Conservation (phyloP, 163 green algal species). For the Chloroidium sp. region DNA sequence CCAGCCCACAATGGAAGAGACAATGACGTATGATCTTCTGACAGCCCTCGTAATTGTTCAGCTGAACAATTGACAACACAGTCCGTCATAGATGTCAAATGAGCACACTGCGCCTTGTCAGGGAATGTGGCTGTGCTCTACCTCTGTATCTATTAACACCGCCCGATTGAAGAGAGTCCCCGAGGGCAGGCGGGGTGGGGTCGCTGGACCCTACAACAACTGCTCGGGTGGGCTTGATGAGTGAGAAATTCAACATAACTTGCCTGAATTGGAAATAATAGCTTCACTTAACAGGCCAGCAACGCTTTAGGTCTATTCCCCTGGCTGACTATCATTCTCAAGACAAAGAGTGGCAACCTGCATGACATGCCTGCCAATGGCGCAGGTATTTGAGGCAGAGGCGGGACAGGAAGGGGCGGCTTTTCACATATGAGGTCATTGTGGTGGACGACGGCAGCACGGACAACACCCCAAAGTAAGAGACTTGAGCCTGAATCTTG, state of each 20-base stretch:
- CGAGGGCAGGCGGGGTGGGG: too few relatives aligned
- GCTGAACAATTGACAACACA: too few relatives aligned
- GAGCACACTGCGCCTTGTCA: too few relatives aligned
- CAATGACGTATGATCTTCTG: slow-evolving; percentile 39
- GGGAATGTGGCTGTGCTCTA: too few relatives aligned
- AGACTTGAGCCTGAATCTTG: too few relatives aligned
- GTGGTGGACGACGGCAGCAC: slow-evolving; percentile 91
- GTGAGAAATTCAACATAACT: too few relatives aligned
- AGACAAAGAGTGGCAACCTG: not conserved
- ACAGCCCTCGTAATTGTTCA: not conserved
- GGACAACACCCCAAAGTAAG: slow-evolving; percentile 59
- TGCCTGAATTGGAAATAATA: too few relatives aligned
- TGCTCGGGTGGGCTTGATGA: too few relatives aligned
- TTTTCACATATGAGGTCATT: slow-evolving; percentile 90
- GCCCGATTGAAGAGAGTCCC: too few relatives aligned
- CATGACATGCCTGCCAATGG: not conserved
- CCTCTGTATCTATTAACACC: too few relatives aligned
- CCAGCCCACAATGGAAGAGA: slow-evolving; percentile 66
- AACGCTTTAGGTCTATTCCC: not conserved
- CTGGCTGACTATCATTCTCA: not conserved
- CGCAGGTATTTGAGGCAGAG: slow-evolving; percentile 63
- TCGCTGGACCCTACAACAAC: too few relatives aligned
- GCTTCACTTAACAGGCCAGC: not conserved
- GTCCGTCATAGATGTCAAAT: too few relatives aligned
- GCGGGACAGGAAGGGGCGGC: slow-evolving; percentile 48